A percentile compares a stretch with the other conserved stretches of the same genome.
These are phyloP conservation scores for Fusarium nematophilum DNA, from an alignment of 2,329 filamentous ascomycete genomes.

Conservation along the genomic window DNA sequence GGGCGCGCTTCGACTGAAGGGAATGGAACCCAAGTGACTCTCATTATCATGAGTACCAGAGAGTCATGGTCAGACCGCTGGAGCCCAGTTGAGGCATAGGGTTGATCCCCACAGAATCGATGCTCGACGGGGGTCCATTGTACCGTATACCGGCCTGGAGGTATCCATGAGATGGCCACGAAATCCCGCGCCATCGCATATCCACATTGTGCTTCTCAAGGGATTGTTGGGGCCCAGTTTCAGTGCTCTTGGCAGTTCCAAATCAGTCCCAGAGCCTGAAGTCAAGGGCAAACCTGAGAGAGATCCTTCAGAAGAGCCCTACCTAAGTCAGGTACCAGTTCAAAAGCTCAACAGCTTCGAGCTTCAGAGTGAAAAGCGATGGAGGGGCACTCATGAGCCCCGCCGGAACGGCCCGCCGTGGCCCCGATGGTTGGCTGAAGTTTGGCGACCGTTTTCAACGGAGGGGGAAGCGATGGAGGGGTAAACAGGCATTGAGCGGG, in stretches of 20 bases:
- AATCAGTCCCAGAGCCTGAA: no score
- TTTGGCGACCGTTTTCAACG: constrained; percentile 6
- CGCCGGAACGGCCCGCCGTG: constrained; percentile 41
- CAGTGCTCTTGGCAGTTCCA: no score
- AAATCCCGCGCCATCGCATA: no score
- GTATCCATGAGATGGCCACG: no score
- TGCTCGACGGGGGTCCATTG: background rate
- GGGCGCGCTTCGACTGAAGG: background rate
- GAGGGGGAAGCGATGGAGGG: constrained; percentile 25
- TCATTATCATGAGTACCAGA: constrained; percentile 10
- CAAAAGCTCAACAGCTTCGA: no score
- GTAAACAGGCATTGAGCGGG: constrained; percentile 14
- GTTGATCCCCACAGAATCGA: background rate
- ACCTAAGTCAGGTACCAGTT: no score
- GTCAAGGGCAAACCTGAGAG: no score
- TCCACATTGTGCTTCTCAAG: no score
- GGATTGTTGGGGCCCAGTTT: no score
- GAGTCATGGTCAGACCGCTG: constrained; percentile 11
- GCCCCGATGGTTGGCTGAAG: constrained; percentile 26
- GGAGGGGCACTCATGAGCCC: constrained; percentile 11
- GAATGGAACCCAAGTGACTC: background rate
- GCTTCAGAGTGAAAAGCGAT: no score
- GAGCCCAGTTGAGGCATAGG: background rate
- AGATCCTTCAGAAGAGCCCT: no score
- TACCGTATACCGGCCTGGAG: constrained; percentile 4